Evolutionary conservation across 306 rosid genomes (phyloP).

Genomic region (Ceratonia siliqua): DNA sequence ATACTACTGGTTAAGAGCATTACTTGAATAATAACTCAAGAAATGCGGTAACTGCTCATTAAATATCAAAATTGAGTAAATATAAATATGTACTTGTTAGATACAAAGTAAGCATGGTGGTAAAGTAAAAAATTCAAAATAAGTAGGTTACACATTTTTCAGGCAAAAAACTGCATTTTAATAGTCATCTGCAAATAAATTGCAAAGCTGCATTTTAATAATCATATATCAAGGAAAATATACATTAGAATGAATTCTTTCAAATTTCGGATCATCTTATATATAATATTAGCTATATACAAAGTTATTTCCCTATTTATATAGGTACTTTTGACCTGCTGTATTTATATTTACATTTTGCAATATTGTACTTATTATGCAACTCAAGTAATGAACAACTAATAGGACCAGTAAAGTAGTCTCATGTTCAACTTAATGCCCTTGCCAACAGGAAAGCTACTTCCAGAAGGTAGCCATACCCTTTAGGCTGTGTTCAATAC

Average conservation of each 20-base stretch:
- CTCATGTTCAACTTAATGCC: background rate
- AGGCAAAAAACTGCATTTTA: background rate
- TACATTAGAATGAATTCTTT: background rate
- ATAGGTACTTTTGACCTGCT: background rate
- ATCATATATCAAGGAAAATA: no score
- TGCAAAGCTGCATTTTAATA: background rate
- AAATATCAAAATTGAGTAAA: background rate
- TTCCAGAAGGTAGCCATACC: background rate
- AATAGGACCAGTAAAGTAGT: background rate
- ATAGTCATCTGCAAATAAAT: background rate
- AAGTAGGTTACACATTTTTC: background rate
- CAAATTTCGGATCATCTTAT: background rate
- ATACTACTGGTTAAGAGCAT: background rate
- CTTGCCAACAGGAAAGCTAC: background rate
- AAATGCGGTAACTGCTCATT: background rate
- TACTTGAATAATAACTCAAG: conserved; percentile 4
- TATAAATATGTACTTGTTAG: background rate
- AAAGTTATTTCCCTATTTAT: background rate
- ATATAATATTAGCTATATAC: background rate
- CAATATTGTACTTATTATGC: background rate
- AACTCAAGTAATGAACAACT: background rate
- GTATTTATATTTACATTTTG: background rate
- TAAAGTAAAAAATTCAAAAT: background rate
- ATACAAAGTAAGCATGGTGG: background rate
- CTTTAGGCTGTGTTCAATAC: background rate